Percentiles rank a stretch among this genome's conserved stretches.
Conservation (phyloP, 768 basidiomycete species). For the Gloeophyllum trabeum region DNA sequence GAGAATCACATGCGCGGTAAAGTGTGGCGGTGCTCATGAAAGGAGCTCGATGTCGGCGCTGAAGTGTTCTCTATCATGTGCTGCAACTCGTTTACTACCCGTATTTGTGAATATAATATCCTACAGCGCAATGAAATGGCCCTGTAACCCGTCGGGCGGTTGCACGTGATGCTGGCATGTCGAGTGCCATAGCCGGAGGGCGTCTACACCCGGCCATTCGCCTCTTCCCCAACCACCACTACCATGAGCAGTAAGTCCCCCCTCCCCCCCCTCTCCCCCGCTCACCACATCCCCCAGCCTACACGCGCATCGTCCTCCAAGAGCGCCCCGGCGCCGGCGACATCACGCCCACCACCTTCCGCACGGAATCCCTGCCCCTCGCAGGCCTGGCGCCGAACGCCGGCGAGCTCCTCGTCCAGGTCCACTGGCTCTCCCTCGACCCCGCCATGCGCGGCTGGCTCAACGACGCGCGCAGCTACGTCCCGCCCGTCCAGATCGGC, state of each 20-base stretch:
- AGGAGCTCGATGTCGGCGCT: too few relatives aligned
- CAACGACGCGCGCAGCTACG: constrained; percentile 57
- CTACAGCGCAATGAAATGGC: too few relatives aligned
- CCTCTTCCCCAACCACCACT: background rate
- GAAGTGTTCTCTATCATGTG: too few relatives aligned
- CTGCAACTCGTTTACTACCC: too few relatives aligned
- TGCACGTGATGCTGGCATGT: too few relatives aligned
- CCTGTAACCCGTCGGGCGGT: too few relatives aligned
- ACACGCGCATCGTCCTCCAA: constrained; percentile 64
- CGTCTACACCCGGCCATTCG: too few relatives aligned
- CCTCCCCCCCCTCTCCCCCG: background rate
- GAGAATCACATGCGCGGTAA: too few relatives aligned
- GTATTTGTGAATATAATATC: too few relatives aligned
- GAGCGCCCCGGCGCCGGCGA: constrained; percentile 52
- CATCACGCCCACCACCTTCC: constrained; percentile 69
- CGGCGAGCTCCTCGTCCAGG: constrained; percentile 58
- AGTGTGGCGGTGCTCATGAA: too few relatives aligned
- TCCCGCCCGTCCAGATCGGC: constrained; percentile 42
- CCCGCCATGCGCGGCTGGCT: constrained; percentile 87
- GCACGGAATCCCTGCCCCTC: constrained; percentile 39
- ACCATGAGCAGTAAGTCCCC: background rate
- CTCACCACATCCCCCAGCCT: constrained; percentile 13
- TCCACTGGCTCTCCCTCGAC: constrained; percentile 73
- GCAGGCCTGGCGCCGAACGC: constrained; percentile 38
- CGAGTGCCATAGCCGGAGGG: too few relatives aligned